Evolutionary conservation across 768 basidiomycete genomes (phyloP).

Genomic region (Tubosaeta brunneosetosa): DNA sequence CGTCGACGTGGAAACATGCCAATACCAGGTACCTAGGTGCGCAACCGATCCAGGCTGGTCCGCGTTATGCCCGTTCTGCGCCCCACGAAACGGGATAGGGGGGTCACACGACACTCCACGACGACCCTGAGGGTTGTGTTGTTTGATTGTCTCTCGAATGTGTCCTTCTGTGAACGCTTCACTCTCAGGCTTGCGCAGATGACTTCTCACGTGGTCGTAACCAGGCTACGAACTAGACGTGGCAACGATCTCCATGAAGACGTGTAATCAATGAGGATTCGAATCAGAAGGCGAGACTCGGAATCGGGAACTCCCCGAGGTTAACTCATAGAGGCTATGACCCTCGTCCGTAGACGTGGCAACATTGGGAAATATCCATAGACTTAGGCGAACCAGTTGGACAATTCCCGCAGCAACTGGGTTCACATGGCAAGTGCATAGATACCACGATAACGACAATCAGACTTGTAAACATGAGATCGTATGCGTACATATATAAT

Average conservation of each 20-base stretch:
- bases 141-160: neutral
- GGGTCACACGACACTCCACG: neutral
- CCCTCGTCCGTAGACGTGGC: constrained; percentile 1
- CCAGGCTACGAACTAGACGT: neutral
- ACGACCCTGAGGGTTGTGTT: neutral
- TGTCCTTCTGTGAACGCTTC: neutral
- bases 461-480: neutral
- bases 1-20: constrained; percentile 2
- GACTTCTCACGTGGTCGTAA: neutral
- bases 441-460: constrained; percentile 1
- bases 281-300: neutral
- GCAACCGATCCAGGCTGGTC: neutral
- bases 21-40: neutral
- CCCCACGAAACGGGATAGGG: neutral
- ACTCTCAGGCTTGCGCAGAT: neutral
- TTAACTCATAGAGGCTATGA: constrained; percentile 1
- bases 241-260: constrained; percentile 2
- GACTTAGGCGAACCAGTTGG: neutral
- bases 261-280: constrained; percentile 2
- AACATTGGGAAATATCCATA: constrained; percentile 10
- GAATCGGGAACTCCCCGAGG: neutral
- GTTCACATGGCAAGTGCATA: constrained; percentile 9
- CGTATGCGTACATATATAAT: neutral
- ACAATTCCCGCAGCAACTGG: neutral
- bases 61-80: neutral